Conservation (phyloP, 768 basidiomycete genomes). For the Leucocoprinus leucothites region DNA sequence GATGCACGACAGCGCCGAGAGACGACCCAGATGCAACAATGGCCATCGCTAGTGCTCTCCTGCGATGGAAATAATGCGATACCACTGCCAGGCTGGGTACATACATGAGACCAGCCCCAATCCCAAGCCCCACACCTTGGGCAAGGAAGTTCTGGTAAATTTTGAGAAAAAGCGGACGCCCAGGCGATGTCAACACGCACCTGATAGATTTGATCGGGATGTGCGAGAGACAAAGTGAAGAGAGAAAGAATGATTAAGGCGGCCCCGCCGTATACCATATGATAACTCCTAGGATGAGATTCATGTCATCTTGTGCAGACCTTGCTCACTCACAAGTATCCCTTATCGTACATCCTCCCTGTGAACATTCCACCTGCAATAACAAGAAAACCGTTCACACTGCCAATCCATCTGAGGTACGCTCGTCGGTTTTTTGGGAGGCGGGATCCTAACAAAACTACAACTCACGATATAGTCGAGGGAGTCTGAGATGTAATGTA, state of each 20-base stretch:
- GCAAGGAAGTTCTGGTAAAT: constrained; percentile 35
- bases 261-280: constrained; percentile 26
- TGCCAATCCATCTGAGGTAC: constrained; percentile 25
- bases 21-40: constrained; percentile 23
- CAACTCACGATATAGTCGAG: constrained; percentile 21
- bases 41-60: constrained; percentile 44
- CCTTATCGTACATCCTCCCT: constrained; percentile 26
- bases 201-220: constrained; percentile 27
- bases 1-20: constrained; percentile 36
- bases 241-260: constrained; percentile 26
- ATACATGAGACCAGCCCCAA: constrained; percentile 40
- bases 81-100: constrained; percentile 42
- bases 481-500: constrained; percentile 20
- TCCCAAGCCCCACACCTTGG: constrained; percentile 46
- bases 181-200: constrained; percentile 11
- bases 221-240: constrained; percentile 30
- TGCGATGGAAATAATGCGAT: constrained; percentile 41
- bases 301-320: background rate
- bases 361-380: constrained; percentile 21
- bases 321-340: constrained; percentile 22
- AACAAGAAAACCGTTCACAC: constrained; percentile 22
- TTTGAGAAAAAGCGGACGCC: background rate
- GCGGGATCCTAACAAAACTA: background rate
- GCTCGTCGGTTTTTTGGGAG: background rate
- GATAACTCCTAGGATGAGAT: constrained; percentile 17